Base-by-base conservation (phyloP, 148 eudicot genomes). In the Talinum fruticosum region DNA sequence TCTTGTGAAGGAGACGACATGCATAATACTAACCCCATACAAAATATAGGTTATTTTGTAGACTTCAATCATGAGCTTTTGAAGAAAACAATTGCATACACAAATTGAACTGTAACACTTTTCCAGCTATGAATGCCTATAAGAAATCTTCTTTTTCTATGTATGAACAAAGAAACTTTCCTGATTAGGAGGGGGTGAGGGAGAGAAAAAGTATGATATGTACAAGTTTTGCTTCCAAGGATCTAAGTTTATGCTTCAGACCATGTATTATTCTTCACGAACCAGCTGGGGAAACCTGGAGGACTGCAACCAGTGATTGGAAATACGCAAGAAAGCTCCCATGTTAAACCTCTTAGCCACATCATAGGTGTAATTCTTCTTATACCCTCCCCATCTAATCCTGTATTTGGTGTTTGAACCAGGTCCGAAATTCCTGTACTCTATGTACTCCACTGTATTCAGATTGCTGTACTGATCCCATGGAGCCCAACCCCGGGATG, bases 391-490 rank as follows among this genome's bases (percentile, higher is more conserved):
- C 93, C 97, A 92, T 21, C 61, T 79, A 54, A 89, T 83, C 75
- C 93, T 77, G 3, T 74, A 57, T 28, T 80, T 85, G 2, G 90
- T 90, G 74, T 84, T 82, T 23, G 93, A 83, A 1, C 97, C 93
- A 5, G 97, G 97, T 32, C 97, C 97, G 6, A 65, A 86, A 67
- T 90, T 92, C 87, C 65, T 73, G 76, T 76, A 88, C 85, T 89
- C 96, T 1, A 88, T 66, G 69, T 90, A 92, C 70, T 92, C 93
- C 2, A 90, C 84, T 0, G 92, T 92, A n/a, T 90, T 87, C 66
- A 86, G 68, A 47, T 62, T 87, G 74, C 87, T 87, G 64, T 84
- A 87, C 71, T 75, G 12, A 51, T 86, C 78, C 97, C 94, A 90
- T 77, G 67, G 34, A n/a, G 83, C 72, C 93, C 97, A 90, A 5